These are phyloP conservation scores for Bipolaris oryzae DNA, from an alignment of 2,329 filamentous ascomycete genomes.

Conservation along the genomic window DNA sequence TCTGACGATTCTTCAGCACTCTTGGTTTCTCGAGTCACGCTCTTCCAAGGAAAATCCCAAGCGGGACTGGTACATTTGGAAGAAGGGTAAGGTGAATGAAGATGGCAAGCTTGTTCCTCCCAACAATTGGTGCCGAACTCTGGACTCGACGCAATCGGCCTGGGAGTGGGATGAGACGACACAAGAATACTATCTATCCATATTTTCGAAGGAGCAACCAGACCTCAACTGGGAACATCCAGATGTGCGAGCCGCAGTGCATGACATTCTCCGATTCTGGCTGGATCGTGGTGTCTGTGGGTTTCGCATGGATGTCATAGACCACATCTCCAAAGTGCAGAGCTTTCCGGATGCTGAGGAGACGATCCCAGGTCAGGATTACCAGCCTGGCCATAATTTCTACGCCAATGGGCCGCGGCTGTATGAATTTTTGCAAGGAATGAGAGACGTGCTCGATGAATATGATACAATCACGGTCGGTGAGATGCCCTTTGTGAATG, in stretches of 20 bases:
- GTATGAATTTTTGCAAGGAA: conserved; percentile 71
- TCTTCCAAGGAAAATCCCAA: conserved; percentile 55
- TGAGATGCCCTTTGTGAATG: conserved; percentile 63
- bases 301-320: conserved; percentile 52
- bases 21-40: conserved; percentile 64
- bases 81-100: conserved; percentile 51
- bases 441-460: conserved; percentile 62
- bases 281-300: conserved; percentile 68
- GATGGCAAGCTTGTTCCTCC: conserved; percentile 70
- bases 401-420: conserved; percentile 71
- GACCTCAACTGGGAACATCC: conserved; percentile 84
- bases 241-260: conserved; percentile 70
- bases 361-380: conserved; percentile 39
- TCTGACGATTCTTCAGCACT: conserved; percentile 44
- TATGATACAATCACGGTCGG: conserved; percentile 71
- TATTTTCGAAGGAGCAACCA: conserved; percentile 77
- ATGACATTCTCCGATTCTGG: conserved; percentile 79
- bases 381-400: conserved; percentile 57
- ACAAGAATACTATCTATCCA: conserved; percentile 75
- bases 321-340: conserved; percentile 46
- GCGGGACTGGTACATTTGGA: conserved; percentile 64
- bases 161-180: conserved; percentile 76
- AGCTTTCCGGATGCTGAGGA: conserved; percentile 36
- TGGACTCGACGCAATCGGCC: conserved; percentile 60
- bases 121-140: conserved; percentile 71